Conservation (phyloP, 139 green algal genomes). For the Coelastrella sp. region DNA sequence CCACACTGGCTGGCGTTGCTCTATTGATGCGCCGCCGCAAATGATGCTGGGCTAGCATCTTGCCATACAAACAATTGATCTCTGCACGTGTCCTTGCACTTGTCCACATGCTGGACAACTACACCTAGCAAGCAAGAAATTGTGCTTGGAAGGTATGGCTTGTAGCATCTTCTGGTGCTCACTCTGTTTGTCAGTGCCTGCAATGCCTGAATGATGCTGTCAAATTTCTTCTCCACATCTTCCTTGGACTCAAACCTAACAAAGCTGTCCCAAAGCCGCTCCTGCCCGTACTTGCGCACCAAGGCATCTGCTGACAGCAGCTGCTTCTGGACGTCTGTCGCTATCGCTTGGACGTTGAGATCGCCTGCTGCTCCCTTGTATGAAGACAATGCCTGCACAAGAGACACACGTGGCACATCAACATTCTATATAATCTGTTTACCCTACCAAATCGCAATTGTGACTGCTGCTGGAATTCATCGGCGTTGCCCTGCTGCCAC, state of each 20-base stretch:
- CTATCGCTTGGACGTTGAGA: background rate
- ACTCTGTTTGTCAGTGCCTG: conserved; percentile 19
- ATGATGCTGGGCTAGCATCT: no score
- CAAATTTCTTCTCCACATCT: conserved; percentile 29
- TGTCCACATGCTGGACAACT: no score
- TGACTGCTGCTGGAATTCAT: background rate
- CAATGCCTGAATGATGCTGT: background rate
- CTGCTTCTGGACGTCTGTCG: conserved; percentile 6
- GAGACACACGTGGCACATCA: background rate
- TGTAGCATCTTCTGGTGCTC: background rate
- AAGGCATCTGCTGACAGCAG: conserved; percentile 21
- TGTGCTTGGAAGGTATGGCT: no score
- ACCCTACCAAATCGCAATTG: no score
- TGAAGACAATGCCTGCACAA: background rate
- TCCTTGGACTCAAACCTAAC: conserved; percentile 13
- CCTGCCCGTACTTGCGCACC: conserved; percentile 35
- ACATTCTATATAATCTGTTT: background rate
- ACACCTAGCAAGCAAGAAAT: no score
- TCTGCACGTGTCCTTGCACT: no score
- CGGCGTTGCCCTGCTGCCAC: background rate
- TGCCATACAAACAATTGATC: no score
- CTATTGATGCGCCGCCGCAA: no score
- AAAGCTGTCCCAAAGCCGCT: conserved; percentile 23
- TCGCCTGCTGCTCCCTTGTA: background rate
- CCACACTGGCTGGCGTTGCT: no score